Conservation (phyloP, 768 basidiomycete genomes). For the Hygrocybe coccinea region DNA sequence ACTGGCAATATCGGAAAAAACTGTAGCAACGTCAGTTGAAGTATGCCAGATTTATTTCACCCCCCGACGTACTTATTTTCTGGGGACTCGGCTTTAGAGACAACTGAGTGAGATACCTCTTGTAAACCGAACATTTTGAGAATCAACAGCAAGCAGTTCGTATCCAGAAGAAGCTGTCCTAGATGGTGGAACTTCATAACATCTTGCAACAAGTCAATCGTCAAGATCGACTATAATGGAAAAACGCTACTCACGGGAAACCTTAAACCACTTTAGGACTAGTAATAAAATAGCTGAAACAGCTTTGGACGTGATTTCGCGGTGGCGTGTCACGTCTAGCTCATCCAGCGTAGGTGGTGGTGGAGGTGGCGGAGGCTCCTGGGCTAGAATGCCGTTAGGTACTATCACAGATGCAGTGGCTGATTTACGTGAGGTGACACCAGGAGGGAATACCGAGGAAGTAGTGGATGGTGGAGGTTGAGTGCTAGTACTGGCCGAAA, state of each 20-base stretch:
- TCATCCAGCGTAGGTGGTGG: slow-evolving; percentile 82
- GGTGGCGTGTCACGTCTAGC: slow-evolving; percentile 87
- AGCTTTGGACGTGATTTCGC: slow-evolving; percentile 96
- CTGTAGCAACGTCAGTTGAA: slow-evolving; percentile 37
- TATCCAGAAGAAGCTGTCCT: slow-evolving; percentile 91
- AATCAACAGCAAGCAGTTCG: slow-evolving; percentile 88
- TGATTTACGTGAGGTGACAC: slow-evolving; percentile 57
- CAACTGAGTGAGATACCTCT: slow-evolving; percentile 77
- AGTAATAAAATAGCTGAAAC: slow-evolving; percentile 91
- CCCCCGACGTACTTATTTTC: slow-evolving; percentile 62
- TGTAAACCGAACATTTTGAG: slow-evolving; percentile 98
- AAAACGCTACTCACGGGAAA: slow-evolving; percentile 68
- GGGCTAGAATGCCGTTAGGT: slow-evolving; percentile 25
- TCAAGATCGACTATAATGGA: neutral
- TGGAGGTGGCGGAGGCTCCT: slow-evolving; percentile 56
- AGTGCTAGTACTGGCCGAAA: slow-evolving; percentile 69
- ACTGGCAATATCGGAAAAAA: slow-evolving; percentile 92
- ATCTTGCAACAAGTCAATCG: slow-evolving; percentile 47
- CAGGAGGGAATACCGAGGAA: slow-evolving; percentile 67
- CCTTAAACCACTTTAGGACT: slow-evolving; percentile 96
- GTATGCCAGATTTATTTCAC: neutral
- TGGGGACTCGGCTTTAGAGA: slow-evolving; percentile 84
- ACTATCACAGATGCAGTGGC: slow-evolving; percentile 1
- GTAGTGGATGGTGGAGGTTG: slow-evolving; percentile 63
- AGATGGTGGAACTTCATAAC: slow-evolving; percentile 98